Conservation (phyloP, 305 asterid genomes). For the Plantago coronopus region DNA sequence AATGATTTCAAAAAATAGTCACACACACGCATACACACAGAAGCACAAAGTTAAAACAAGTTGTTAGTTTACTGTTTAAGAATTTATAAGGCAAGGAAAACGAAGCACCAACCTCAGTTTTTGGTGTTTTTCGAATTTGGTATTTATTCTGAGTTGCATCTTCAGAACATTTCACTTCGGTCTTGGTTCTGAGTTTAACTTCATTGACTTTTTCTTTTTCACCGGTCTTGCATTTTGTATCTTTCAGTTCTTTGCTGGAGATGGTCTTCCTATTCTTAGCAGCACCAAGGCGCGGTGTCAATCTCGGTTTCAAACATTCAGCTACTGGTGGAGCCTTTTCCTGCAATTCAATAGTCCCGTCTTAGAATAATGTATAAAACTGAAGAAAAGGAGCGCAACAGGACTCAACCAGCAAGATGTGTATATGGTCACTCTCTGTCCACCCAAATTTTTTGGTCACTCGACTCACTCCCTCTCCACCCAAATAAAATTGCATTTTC, state of each 20-base stretch:
- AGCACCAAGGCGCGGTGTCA: conserved; percentile 28
- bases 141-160: conserved; percentile 25
- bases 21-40: not conserved
- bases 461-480: too few species aligned
- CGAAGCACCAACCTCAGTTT: conserved; percentile 38
- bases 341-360: conserved; percentile 31
- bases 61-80: too few species aligned
- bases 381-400: not conserved
- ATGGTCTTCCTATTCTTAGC: conserved; percentile 26
- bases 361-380: conserved; percentile 8
- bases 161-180: conserved; percentile 22
- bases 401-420: not conserved
- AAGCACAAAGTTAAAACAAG: conserved; percentile 1
- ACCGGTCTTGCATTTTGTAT: conserved; percentile 24
- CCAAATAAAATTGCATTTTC: too few species aligned
- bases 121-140: conserved; percentile 29
- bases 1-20: not conserved
- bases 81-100: not conserved
- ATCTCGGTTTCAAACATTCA: conserved; percentile 28
- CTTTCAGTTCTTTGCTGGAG: conserved; percentile 25
- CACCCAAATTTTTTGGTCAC: too few species aligned
- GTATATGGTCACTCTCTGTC: too few species aligned
- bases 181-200: conserved; percentile 18
- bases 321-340: conserved; percentile 32
- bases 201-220: conserved; percentile 26